phyloP scores from a whole-genome alignment of 192 early-diverging fungal genomes.

The Diversispora epigaea region DNA sequence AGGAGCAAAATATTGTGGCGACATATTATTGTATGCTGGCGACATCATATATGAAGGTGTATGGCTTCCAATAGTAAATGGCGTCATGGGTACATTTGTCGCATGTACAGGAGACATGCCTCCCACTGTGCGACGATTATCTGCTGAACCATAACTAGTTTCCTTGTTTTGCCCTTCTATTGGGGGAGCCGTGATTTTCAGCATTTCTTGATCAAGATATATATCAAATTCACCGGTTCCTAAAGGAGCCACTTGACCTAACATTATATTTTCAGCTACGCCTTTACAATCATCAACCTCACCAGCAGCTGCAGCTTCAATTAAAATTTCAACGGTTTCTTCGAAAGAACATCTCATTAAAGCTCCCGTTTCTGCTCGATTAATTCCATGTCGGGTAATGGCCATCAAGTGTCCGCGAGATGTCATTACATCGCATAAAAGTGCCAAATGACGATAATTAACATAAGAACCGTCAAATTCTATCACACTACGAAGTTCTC shows the following conservation, averaged over 20 bases:
- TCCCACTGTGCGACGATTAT: conserved; percentile 52
- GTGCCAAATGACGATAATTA: conserved; percentile 95
- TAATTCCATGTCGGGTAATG: conserved; percentile 98
- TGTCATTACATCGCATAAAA: conserved; percentile 97
- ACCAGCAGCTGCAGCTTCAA: conserved; percentile 91
- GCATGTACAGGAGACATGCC: conserved; percentile 60
- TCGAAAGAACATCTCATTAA: conserved; percentile 96
- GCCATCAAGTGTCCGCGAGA: conserved; percentile 90
- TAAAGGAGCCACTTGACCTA: conserved; percentile 94
- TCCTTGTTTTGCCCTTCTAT: conserved; percentile 52
- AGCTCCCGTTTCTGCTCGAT: conserved; percentile 90
- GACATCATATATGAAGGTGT: conserved; percentile 8
- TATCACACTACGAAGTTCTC: conserved; percentile 90
- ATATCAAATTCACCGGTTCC: conserved; percentile 95
- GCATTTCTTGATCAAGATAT: conserved; percentile 89
- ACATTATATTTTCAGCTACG: conserved; percentile 96
- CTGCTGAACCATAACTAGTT: conserved; percentile 49
- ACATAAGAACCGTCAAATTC: conserved; percentile 96
- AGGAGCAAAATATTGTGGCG: conserved; percentile 13
- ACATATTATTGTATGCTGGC: conserved; percentile 6
- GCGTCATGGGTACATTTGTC: conserved; percentile 72
- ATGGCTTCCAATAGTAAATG: conserved; percentile 63
- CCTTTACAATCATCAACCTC: conserved; percentile 94
- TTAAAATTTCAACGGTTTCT: conserved; percentile 97
- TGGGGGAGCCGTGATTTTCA: conserved; percentile 68